Evolutionary conservation across 768 basidiomycete species (phyloP).

Genomic region (Rubroboletus pulcherrimus): DNA sequence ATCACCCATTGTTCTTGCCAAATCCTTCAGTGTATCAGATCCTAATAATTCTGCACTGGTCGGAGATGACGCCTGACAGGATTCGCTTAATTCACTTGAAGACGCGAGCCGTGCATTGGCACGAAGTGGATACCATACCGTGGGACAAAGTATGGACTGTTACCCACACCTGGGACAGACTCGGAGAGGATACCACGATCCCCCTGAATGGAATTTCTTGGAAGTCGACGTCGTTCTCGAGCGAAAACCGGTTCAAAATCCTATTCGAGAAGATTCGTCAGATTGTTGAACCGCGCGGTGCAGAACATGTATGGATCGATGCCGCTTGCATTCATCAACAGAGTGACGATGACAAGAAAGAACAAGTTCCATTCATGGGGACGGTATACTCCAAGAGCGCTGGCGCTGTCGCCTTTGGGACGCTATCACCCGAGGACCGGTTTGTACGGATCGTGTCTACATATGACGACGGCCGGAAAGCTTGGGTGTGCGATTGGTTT

Average conservation of each 20-base stretch:
- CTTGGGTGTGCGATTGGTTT: constrained; percentile 13
- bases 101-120: not conserved
- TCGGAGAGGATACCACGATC: not conserved
- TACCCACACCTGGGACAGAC: constrained; percentile 8
- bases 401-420: constrained; percentile 10
- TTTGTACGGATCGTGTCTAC: constrained; percentile 1
- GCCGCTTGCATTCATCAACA: constrained; percentile 8
- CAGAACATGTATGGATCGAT: constrained; percentile 9
- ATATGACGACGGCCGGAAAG: constrained; percentile 4
- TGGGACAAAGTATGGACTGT: constrained; percentile 10
- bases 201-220: constrained; percentile 1
- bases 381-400: constrained; percentile 7
- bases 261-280: not conserved
- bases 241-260: constrained; percentile 1
- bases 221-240: constrained; percentile 5
- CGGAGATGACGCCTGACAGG: not conserved
- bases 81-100: constrained; percentile 4
- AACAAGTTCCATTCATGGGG: constrained; percentile 7
- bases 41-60: not conserved
- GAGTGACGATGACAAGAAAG: not conserved
- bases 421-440: not conserved
- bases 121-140: not conserved
- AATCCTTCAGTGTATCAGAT: not conserved
- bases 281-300: not conserved
- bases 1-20: no score